Conservation (phyloP, 2,329 filamentous ascomycete species). For the Pseudocercospora cruenta region DNA sequence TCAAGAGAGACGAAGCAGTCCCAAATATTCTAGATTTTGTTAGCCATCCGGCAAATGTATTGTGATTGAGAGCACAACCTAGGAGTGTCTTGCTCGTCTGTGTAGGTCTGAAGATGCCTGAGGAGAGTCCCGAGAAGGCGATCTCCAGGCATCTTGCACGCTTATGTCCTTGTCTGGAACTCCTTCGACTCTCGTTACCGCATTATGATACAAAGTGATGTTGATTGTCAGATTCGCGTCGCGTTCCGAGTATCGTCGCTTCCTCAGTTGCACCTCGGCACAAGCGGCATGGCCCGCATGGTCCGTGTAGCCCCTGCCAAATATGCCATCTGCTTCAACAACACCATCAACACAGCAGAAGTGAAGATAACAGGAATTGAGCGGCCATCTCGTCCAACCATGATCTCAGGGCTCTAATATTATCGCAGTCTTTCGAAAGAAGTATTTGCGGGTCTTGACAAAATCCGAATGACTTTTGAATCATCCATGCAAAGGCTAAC, state of each 20-base stretch:
- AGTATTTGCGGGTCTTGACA: not conserved
- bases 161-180: not conserved
- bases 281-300: not conserved
- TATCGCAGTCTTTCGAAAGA: not conserved
- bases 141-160: constrained; percentile 63
- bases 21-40: constrained; percentile 55
- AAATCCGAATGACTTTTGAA: not conserved
- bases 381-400: no score
- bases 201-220: not conserved
- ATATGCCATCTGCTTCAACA: not conserved
- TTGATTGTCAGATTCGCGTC: not conserved
- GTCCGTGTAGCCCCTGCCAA: not conserved
- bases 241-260: not conserved
- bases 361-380: not conserved
- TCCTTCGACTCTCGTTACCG: not conserved
- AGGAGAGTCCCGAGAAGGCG: constrained; percentile 69
- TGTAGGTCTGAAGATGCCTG: constrained; percentile 63
- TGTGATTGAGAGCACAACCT: constrained; percentile 46
- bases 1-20: constrained; percentile 69
- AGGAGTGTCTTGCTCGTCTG: constrained; percentile 62
- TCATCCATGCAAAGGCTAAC: not conserved
- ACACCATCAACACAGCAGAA: not conserved
- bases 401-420: not conserved
- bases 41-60: constrained; percentile 8
- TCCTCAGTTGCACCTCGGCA: not conserved